phyloP scores from a whole-genome alignment of 2,329 filamentous ascomycete genomes.

The Fusarium sp. region DNA sequence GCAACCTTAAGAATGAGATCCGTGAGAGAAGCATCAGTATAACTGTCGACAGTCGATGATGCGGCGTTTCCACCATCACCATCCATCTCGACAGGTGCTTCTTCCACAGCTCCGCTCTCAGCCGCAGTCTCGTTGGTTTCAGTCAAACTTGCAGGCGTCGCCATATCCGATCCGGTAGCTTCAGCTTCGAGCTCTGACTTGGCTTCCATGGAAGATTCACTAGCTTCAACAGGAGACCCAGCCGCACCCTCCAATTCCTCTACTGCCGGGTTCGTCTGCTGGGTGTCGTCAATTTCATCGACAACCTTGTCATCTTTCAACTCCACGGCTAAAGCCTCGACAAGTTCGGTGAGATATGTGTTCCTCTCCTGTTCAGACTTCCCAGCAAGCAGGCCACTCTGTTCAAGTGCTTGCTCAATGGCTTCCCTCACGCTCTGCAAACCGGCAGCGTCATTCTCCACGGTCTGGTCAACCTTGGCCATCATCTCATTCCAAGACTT shows the following conservation, averaged over 20 bases:
- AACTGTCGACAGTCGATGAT: conserved; percentile 1
- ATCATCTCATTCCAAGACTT: conserved; percentile 68
- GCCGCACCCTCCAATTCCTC: conserved; percentile 1
- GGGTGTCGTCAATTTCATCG: conserved; percentile 32
- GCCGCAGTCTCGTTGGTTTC: background rate
- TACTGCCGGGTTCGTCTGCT: conserved; percentile 14
- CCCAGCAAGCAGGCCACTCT: conserved; percentile 65
- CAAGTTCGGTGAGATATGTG: conserved; percentile 64
- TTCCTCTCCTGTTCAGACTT: conserved; percentile 61
- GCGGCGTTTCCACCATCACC: background rate
- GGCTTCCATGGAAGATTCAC: background rate
- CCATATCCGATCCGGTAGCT: background rate
- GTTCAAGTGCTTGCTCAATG: conserved; percentile 67
- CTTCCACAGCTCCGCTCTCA: conserved; percentile 1
- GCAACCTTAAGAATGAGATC: conserved; percentile 67
- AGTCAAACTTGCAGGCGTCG: background rate
- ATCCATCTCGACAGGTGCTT: conserved; percentile 2
- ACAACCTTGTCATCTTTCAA: conserved; percentile 43
- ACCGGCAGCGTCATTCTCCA: conserved; percentile 69
- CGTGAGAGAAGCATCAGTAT: conserved; percentile 53
- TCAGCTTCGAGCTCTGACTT: background rate
- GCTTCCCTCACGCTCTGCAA: conserved; percentile 65
- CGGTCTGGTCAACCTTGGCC: conserved; percentile 66
- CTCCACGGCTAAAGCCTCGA: conserved; percentile 61
- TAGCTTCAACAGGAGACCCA: background rate